Base-by-base conservation (phyloP, 164 flowering plant genomes). In the Stephania japonica region DNA sequence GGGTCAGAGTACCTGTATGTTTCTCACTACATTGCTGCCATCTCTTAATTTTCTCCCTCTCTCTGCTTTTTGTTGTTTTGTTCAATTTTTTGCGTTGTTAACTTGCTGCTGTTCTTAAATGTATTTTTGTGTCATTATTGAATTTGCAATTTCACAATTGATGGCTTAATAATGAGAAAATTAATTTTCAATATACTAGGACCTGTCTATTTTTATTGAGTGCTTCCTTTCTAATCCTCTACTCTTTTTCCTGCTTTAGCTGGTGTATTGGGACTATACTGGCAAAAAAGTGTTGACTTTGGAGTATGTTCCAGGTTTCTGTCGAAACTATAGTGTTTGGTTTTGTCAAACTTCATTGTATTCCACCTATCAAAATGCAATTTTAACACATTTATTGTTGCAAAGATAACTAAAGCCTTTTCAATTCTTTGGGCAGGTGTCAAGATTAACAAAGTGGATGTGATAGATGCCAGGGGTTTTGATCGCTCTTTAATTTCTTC, bases 1-100 rank as follows among this genome's bases (percentile, higher is more conserved):
- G 99, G 99, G 91, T 95, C 69, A 92, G 99, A 74, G 87, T 95
- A 70, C 99, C 99, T 82, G 99, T 95, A 93, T 78, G 99, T 89
- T 77, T 80, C 88, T 73, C 71, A 19, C 81, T 75, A 25, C 77
- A 73, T 44, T 25, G 70, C 80, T 42, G 27, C 67, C 53, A 67
- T 43, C 44, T n/a, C 24, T 24, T 75, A 66, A n/a, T 16, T 49
- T 43, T 14, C 24, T 75, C 65, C 16, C 47, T 23, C 47, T 62
- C 68, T 65, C 26, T 25, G 2, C 7, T 61, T 49, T 43, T 64
- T 69, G 71, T 63, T 25, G 53, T 47, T 9, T 13, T 47, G 12
- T 13, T 9, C 16, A 16, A 47, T 47, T 11, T 47, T 47, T 7
- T 1, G 38, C 4, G 38, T 2, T 32, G 38, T 32, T 32, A 32